Percentiles rank a stretch among this genome's conserved stretches.
Evolutionary conservation across 1,139 yeast genomes (phyloP).

Genomic region (Yamadazyma triangularis): DNA sequence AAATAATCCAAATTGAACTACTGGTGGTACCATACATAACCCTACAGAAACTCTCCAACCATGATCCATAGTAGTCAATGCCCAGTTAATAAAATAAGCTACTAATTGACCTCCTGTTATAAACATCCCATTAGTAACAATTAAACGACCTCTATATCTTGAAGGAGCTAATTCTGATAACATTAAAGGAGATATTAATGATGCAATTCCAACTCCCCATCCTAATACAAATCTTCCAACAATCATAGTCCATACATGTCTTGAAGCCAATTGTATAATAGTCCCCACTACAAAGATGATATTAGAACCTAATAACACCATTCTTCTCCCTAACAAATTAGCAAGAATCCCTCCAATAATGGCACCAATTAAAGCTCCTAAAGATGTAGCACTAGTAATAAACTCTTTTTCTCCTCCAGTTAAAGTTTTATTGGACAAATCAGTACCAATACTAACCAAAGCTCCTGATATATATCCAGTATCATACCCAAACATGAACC

Average conservation of each 20-base stretch:
- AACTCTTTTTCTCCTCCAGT: constrained; percentile 79
- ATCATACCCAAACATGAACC: constrained; percentile 95
- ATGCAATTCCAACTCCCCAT: constrained; percentile 93
- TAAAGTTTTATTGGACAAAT: constrained; percentile 48
- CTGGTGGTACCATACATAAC: constrained; percentile 82
- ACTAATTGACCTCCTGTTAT: constrained; percentile 89
- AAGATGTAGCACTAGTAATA: constrained; percentile 91
- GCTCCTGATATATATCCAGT: constrained; percentile 96
- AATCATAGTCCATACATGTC: constrained; percentile 85
- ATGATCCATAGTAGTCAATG: constrained; percentile 61
- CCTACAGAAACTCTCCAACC: constrained; percentile 97
- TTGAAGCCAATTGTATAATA: constrained; percentile 73
- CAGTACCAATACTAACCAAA: constrained; percentile 76
- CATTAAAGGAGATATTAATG: constrained; percentile 85
- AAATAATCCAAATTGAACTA: constrained; percentile 69
- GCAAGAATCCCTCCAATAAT: constrained; percentile 74
- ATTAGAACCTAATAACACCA: constrained; percentile 75
- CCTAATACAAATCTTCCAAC: constrained; percentile 90
- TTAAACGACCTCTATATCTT: constrained; percentile 81
- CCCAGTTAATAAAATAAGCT: constrained; percentile 93
- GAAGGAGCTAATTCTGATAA: constrained; percentile 92
- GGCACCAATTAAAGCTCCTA: constrained; percentile 85
- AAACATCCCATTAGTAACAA: constrained; percentile 62
- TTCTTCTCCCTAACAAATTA: constrained; percentile 77
- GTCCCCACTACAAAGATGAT: constrained; percentile 79